These are phyloP conservation scores for Gnomoniopsis sp. DNA, from an alignment of 2,329 filamentous ascomycete species.

Conservation along the genomic window DNA sequence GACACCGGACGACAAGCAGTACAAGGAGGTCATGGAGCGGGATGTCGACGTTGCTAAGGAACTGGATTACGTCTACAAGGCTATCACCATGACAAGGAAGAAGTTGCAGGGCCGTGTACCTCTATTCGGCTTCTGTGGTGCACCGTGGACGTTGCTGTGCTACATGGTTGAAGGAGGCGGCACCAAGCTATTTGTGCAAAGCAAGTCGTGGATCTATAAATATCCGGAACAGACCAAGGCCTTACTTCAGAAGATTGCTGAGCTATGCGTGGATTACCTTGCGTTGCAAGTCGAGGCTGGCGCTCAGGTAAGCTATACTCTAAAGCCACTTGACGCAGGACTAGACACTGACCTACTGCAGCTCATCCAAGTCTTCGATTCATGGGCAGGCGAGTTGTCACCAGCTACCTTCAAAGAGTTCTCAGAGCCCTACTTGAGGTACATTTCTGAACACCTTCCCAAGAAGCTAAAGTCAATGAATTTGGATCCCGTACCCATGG, in stretches of 20 bases:
- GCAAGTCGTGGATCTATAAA: conserved; percentile 95
- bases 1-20: conserved; percentile 79
- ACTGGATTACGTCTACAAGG: conserved; percentile 92
- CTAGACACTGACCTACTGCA: conserved; percentile 29
- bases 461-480: conserved; percentile 69
- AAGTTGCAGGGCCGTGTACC: conserved; percentile 88
- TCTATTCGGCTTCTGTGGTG: conserved; percentile 92
- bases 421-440: conserved; percentile 78
- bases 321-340: background rate
- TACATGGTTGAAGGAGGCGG: conserved; percentile 99
- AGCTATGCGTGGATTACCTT: conserved; percentile 92
- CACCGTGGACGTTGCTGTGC: conserved; percentile 93
- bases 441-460: conserved; percentile 81
- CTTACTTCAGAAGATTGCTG: conserved; percentile 85
- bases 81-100: conserved; percentile 84
- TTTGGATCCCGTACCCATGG: conserved; percentile 85
- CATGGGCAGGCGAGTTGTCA: conserved; percentile 92
- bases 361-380: conserved; percentile 96
- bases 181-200: conserved; percentile 89
- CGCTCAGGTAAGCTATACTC: conserved; percentile 63
- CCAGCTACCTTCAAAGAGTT: conserved; percentile 81
- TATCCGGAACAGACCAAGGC: conserved; percentile 77
- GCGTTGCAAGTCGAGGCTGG: conserved; percentile 90
- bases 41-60: conserved; percentile 81
- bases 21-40: conserved; percentile 69